Evolutionary conservation across 2,329 filamentous ascomycete species (phyloP).

Genomic region (Ascochyta fabae): DNA sequence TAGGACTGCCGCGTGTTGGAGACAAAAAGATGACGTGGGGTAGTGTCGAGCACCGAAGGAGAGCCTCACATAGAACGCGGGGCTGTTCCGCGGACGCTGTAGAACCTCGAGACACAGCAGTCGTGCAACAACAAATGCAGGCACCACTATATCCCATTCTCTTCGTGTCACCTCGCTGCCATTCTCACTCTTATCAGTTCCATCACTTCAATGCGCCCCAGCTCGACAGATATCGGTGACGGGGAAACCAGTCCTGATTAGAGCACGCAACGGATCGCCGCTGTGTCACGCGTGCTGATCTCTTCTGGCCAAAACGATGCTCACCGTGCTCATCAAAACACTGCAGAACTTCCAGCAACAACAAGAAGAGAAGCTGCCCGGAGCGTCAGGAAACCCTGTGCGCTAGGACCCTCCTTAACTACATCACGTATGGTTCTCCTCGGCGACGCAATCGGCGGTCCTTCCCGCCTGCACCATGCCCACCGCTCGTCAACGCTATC

Average conservation of each 20-base stretch:
- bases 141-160: not conserved
- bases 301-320: conserved; percentile 19
- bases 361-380: not conserved
- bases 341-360: conserved; percentile 2
- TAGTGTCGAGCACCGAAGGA: not conserved
- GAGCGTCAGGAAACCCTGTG: not conserved
- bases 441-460: conserved; percentile 26
- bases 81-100: not conserved
- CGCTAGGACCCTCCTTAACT: not conserved
- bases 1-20: too few relatives aligned
- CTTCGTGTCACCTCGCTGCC: not conserved
- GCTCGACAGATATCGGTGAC: not conserved
- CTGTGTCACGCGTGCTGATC: conserved; percentile 20
- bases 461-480: conserved; percentile 19
- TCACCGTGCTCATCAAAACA: conserved; percentile 6
- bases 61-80: not conserved
- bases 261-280: conserved; percentile 5
- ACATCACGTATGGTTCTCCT: conserved; percentile 23
- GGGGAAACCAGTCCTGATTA: not conserved
- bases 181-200: not conserved
- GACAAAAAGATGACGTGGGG: not conserved
- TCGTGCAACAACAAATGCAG: not conserved
- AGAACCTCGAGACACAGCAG: not conserved
- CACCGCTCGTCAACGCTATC: conserved; percentile 21
- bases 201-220: not conserved